These are phyloP conservation scores for Suhomyces sp. DNA, from an alignment of 805 yeast genomes.

Conservation along the genomic window DNA sequence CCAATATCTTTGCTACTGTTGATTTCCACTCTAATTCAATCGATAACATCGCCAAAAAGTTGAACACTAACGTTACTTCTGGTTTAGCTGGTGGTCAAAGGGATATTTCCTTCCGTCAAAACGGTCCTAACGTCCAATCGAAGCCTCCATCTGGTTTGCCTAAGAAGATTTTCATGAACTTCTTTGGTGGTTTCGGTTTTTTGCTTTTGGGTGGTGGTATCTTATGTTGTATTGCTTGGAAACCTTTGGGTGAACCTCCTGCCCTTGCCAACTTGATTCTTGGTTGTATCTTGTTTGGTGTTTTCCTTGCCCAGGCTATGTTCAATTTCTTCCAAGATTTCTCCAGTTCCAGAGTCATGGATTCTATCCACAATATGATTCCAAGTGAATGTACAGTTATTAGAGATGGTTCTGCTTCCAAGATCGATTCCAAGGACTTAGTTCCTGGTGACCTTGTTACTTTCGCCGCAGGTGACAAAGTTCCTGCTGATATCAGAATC, in stretches of 20 bases:
- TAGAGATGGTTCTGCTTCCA: conserved; percentile 30
- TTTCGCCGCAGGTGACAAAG: conserved; percentile 38
- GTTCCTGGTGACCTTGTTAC: conserved; percentile 48
- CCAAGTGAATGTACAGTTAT: conserved; percentile 38
- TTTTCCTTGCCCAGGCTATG: conserved; percentile 42
- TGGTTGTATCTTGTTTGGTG: conserved; percentile 40
- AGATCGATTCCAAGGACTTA: conserved; percentile 32
- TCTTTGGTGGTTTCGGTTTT: conserved; percentile 51
- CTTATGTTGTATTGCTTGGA: conserved; percentile 44
- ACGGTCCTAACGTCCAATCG: conserved; percentile 38
- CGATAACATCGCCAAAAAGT: conserved; percentile 20
- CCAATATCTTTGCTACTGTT: conserved; percentile 21
- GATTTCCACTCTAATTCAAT: conserved; percentile 31
- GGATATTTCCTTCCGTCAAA: conserved; percentile 15
- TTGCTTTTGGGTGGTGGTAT: conserved; percentile 43
- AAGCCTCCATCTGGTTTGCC: conserved; percentile 34
- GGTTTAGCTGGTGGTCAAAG: conserved; percentile 24
- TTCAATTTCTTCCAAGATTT: conserved; percentile 50
- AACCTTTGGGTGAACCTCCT: conserved; percentile 50
- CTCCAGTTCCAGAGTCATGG: conserved; percentile 48
- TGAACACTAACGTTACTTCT: conserved; percentile 16
- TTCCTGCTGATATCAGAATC: conserved; percentile 50
- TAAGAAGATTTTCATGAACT: conserved; percentile 35
- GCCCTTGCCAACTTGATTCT: conserved; percentile 43
- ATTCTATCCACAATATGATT: conserved; percentile 44